These are phyloP conservation scores for Candida ascalaphidarum DNA, from an alignment of 805 yeast genomes.

Conservation along the genomic window DNA sequence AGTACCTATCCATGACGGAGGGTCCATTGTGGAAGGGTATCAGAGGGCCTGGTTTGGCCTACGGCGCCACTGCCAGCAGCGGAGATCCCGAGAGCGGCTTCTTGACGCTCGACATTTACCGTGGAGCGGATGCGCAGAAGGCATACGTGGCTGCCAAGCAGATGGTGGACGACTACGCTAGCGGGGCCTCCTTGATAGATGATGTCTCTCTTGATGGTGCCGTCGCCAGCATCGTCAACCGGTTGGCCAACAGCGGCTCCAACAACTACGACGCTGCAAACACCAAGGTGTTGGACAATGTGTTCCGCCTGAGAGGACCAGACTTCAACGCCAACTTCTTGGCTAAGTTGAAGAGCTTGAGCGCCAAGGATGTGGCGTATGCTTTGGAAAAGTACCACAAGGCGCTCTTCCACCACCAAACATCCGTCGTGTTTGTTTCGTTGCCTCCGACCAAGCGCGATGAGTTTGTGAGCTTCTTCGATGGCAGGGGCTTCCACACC, in stretches of 20 bases:
- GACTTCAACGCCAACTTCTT: constrained; percentile 49
- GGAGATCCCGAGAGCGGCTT: constrained; percentile 59
- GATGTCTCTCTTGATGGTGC: constrained; percentile 60
- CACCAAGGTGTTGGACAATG: constrained; percentile 55
- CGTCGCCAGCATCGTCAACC: constrained; percentile 64
- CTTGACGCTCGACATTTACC: constrained; percentile 57
- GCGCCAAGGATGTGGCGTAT: constrained; percentile 42
- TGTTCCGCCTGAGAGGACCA: constrained; percentile 64
- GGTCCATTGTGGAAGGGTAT: constrained; percentile 97
- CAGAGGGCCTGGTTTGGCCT: constrained; percentile 90
- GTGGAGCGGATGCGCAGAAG: constrained; percentile 76
- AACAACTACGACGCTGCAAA: constrained; percentile 58
- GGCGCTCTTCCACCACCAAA: constrained; percentile 51
- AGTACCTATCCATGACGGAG: constrained; percentile 76
- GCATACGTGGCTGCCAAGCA: constrained; percentile 56
- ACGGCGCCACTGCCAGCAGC: constrained; percentile 61
- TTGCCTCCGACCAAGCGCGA: constrained; percentile 61
- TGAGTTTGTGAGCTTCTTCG: constrained; percentile 38
- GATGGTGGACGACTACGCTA: constrained; percentile 53
- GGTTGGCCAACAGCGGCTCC: constrained; percentile 61
- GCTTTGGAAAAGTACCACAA: constrained; percentile 51
- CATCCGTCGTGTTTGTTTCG: constrained; percentile 58
- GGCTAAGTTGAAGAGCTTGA: constrained; percentile 41
- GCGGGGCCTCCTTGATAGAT: constrained; percentile 50
- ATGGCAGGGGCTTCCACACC: constrained; percentile 51